These are phyloP conservation scores for Eremothecium coryli DNA, from an alignment of 1,139 yeast genomes.

Conservation along the genomic window DNA sequence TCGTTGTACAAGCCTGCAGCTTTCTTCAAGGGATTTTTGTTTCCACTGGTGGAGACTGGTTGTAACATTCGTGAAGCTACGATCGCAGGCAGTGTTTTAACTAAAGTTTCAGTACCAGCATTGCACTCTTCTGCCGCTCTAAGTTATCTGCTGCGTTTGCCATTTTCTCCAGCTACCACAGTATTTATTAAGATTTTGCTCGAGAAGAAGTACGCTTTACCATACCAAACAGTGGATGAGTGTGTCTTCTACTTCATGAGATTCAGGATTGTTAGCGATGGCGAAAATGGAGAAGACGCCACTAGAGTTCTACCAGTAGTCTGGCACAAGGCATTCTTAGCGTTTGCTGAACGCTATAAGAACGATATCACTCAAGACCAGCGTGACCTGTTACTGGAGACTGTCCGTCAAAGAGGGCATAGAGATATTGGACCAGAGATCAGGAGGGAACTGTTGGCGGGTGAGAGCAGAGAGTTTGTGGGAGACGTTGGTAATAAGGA, in stretches of 20 bases:
- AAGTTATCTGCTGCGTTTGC: conserved; percentile 72
- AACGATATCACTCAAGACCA: conserved; percentile 97
- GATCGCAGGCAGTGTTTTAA: conserved; percentile 83
- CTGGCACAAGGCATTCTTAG: conserved; percentile 93
- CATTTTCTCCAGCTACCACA: conserved; percentile 80
- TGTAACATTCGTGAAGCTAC: conserved; percentile 92
- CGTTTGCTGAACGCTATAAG: conserved; percentile 92
- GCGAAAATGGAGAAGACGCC: conserved; percentile 36
- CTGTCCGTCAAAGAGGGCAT: conserved; percentile 84
- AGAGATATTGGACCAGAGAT: conserved; percentile 88
- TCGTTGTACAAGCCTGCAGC: conserved; percentile 95
- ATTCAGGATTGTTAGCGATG: conserved; percentile 51
- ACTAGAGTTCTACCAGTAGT: conserved; percentile 75
- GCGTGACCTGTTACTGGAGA: conserved; percentile 84
- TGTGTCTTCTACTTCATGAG: conserved; percentile 92
- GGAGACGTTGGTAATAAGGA: conserved; percentile 19
- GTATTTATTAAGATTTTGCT: conserved; percentile 81
- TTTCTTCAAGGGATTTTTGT: conserved; percentile 88
- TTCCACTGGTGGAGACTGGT: conserved; percentile 76
- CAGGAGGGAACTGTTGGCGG: conserved; percentile 85
- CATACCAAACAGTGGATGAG: conserved; percentile 92
- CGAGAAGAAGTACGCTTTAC: conserved; percentile 93
- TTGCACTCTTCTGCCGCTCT: conserved; percentile 94
- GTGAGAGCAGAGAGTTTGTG: conserved; percentile 43
- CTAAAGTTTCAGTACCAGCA: conserved; percentile 87